Conservation (phyloP, 257 asterid genomes). For the Plectranthus barbatus region DNA sequence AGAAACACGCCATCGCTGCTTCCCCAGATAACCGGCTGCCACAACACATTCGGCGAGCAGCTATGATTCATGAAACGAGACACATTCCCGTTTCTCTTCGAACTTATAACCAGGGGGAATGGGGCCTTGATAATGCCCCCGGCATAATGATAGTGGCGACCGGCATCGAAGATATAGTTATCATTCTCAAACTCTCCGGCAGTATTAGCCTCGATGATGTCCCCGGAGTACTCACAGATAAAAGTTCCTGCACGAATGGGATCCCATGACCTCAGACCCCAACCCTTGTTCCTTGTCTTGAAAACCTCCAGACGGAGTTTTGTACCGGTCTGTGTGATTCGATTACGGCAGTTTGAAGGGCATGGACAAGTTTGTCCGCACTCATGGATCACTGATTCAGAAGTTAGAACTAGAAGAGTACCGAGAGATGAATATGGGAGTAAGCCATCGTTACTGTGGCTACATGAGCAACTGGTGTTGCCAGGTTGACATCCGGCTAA, state of each 20-base stretch:
- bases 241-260: slow-evolving; percentile 78
- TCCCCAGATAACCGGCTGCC: slow-evolving; percentile 82
- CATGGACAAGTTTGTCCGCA: slow-evolving; percentile 68
- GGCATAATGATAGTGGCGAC: slow-evolving; percentile 61
- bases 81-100: slow-evolving; percentile 69
- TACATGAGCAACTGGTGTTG: slow-evolving; percentile 51
- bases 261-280: slow-evolving; percentile 99
- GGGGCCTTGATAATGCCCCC: too few species aligned
- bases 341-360: slow-evolving; percentile 69
- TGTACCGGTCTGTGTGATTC: slow-evolving; percentile 64
- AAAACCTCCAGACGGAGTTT: slow-evolving; percentile 73
- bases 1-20: slow-evolving; percentile 46
- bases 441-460: slow-evolving; percentile 44
- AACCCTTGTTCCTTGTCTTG: slow-evolving; percentile 71
- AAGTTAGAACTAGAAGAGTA: slow-evolving; percentile 42
- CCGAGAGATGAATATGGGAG: slow-evolving; percentile 68
- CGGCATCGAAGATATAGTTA: slow-evolving; percentile 61
- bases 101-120: slow-evolving; percentile 67
- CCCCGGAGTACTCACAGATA: slow-evolving; percentile 83
- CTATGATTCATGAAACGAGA: slow-evolving; percentile 97
- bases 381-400: slow-evolving; percentile 49
- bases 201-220: too few species aligned
- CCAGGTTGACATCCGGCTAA: slow-evolving; percentile 79
- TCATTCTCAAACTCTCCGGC: slow-evolving; percentile 73
- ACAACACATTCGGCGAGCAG: slow-evolving; percentile 70